Base-by-base conservation (phyloP, 192 early-diverging fungal genomes). In the Coemansia pectinata region DNA sequence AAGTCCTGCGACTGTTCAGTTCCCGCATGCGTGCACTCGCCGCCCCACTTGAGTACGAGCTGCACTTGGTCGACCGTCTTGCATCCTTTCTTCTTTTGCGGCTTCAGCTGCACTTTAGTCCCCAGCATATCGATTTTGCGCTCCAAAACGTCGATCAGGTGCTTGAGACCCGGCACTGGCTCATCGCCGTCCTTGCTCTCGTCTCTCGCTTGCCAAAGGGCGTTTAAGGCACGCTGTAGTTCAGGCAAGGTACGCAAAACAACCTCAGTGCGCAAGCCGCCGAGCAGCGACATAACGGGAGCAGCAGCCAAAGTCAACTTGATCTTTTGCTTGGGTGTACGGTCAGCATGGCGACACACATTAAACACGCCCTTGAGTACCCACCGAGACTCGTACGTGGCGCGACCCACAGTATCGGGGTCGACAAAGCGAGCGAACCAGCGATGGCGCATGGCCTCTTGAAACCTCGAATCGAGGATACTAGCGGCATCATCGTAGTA, bases 301-400 rank as follows among this genome's bases (percentile, higher is more conserved):
- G 87, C 75, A 38, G 88, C 88, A 34, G 77, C 83, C 72, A 97
- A 91, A 19, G 85, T 85, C 64, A 93, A 93, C 86, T 99, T 99
- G 74, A 93, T 86, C 84, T 99, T 99, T 74, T 97, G 95, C 85
- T 99, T 99, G 53, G 97, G 97, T 15, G 97, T 99, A 27, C 97
- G 84, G 70, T 99, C 97, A 23, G 90, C 96, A 77, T 99, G 97
- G 45, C 97, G 88, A 63, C 97, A 91, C 1, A 99, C 94, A 2
- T 91, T 93, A 11, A 97, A 72, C 72, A 98, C 96, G 7, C 91
- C 94, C 84, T 99, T 99, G 29, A 99, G 83, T 53, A 87, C 83
- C 97, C 97, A 99, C 31, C 92, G 90, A 68, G 88, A 91, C 67
- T 93, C 93, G 33, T 91, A 87, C 3, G 74, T 74, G 27, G 66